Conservation (phyloP, 2,329 filamentous ascomycete genomes). For the Fusarium incarnatum region DNA sequence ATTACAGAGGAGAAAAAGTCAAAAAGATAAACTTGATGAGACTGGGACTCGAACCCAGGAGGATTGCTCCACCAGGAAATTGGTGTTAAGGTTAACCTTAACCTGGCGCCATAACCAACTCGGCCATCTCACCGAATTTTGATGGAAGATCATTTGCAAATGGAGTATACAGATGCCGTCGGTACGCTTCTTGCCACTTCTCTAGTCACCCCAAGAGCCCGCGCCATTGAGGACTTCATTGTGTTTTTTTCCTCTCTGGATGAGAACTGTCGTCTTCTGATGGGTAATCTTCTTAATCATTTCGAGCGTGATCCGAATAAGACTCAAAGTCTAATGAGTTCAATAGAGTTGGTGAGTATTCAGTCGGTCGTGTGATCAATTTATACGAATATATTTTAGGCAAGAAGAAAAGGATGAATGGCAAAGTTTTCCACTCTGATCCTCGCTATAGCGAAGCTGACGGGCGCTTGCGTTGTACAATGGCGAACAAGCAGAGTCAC, state of each 20-base stretch:
- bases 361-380: neutral
- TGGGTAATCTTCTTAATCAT: neutral
- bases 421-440: neutral
- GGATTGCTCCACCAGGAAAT: conserved; percentile 38
- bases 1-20: conserved; percentile 36
- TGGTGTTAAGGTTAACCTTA: conserved; percentile 35
- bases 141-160: neutral
- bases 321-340: too few species aligned
- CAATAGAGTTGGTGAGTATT: neutral
- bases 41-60: conserved; percentile 40
- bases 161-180: fast-evolving
- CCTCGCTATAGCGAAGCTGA: too few species aligned
- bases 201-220: neutral
- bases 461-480: neutral
- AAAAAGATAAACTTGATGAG: conserved; percentile 23
- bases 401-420: neutral
- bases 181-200: too few species aligned
- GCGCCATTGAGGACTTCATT: neutral
- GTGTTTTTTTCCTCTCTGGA: too few species aligned
- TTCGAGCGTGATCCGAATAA: too few species aligned
- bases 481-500: neutral
- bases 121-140: conserved; percentile 32
- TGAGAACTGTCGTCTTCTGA: neutral
- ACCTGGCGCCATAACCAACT: conserved; percentile 39
- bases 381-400: neutral